These are phyloP conservation scores for Yamadazyma triangularis DNA, from an alignment of 1,139 yeast genomes.

Conservation along the genomic window DNA sequence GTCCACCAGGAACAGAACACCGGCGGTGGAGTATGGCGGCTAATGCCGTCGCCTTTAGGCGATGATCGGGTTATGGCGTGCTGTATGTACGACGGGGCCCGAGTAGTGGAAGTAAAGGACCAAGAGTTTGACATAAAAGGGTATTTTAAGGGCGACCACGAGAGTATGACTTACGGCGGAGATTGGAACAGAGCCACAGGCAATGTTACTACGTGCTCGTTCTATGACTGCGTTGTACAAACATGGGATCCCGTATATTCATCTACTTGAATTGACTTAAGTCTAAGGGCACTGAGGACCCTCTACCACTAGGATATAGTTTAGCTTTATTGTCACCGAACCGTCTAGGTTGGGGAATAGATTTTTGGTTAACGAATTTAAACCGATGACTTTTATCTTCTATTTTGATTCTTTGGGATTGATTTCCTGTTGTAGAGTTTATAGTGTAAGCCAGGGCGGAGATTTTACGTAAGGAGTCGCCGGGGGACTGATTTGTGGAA, in stretches of 20 bases:
- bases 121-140: conserved; percentile 38
- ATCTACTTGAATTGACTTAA: conserved; percentile 30
- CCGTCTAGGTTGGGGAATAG: conserved; percentile 80
- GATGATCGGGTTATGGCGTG: conserved; percentile 60
- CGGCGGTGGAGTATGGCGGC: conserved; percentile 96
- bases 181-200: conserved; percentile 61
- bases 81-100: conserved; percentile 95
- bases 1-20: conserved; percentile 43
- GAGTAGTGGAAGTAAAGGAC: conserved; percentile 44
- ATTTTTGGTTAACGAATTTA: conserved; percentile 61
- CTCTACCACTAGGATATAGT: conserved; percentile 93
- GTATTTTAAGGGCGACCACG: conserved; percentile 67
- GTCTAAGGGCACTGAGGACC: conserved; percentile 86
- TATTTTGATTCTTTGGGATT: conserved; percentile 47
- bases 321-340: conserved; percentile 58
- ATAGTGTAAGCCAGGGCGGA: conserved; percentile 59
- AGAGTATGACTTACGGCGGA: conserved; percentile 94
- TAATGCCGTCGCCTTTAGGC: conserved; percentile 54
- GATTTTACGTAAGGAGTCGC: conserved; percentile 48
- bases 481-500: conserved; percentile 39
- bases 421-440: conserved; percentile 15
- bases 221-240: conserved; percentile 81
- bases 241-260: conserved; percentile 46
- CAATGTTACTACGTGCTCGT: conserved; percentile 74
- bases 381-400: conserved; percentile 64